Evolutionary conservation across 208 protist species (phyloP).

Genomic region (Leishmania lainsoni): DNA sequence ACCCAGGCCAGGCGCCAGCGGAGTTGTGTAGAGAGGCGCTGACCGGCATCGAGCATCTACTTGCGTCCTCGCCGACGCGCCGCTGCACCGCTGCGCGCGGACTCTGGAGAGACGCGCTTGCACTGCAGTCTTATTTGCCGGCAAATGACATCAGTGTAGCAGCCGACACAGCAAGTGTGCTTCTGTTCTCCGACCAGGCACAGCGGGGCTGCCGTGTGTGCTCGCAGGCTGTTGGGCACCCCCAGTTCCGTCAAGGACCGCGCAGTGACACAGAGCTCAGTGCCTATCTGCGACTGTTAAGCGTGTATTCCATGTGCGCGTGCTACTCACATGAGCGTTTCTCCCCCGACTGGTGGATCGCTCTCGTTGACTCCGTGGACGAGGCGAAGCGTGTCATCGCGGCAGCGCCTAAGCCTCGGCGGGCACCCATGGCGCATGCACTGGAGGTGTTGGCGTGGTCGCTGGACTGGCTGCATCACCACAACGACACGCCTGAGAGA

Average conservation of each 20-base stretch:
- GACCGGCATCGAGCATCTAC: constrained; percentile 9
- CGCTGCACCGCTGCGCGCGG: constrained; percentile 9
- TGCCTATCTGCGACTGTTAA: constrained; percentile 18
- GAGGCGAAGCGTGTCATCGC: constrained; percentile 14
- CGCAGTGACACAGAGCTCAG: not conserved
- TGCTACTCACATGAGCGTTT: not conserved
- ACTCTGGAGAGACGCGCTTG: constrained; percentile 30
- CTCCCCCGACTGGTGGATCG: not conserved
- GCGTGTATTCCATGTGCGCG: constrained; percentile 13
- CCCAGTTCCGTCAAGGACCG: not conserved
- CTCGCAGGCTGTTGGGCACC: not conserved
- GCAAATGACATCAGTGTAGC: constrained; percentile 6
- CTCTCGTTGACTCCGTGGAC: constrained; percentile 4
- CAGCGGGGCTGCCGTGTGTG: constrained; percentile 3
- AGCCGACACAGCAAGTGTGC: constrained; percentile 3
- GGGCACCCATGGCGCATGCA: constrained; percentile 14
- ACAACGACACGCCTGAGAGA: not conserved
- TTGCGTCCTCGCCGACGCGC: constrained; percentile 21
- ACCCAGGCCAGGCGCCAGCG: constrained; percentile 15
- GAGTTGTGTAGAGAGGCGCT: constrained; percentile 23
- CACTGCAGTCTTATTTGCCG: constrained; percentile 14
- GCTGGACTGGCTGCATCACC: constrained; percentile 22
- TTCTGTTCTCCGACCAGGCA: constrained; percentile 13
- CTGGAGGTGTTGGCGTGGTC: constrained; percentile 28
- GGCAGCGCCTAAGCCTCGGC: constrained; percentile 18